phyloP scores from a whole-genome alignment of 1,284 basidiomycete genomes.

The Pterulicium gracile region DNA sequence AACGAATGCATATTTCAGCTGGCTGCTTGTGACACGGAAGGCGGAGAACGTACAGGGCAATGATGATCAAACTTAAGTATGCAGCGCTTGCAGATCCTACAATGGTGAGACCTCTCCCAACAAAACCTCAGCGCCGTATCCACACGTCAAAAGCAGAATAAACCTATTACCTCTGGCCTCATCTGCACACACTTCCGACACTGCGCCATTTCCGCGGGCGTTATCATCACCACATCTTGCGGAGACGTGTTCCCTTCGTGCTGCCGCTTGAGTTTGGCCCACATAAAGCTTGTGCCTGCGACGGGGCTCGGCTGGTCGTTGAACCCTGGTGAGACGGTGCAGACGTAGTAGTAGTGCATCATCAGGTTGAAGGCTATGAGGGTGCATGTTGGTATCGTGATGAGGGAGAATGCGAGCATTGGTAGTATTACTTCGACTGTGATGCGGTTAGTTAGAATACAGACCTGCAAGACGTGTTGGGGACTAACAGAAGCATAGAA shows the following conservation, averaged over 20 bases:
- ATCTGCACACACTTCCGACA: conserved; percentile 62
- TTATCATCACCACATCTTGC: conserved; percentile 26
- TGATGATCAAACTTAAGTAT: conserved; percentile 94
- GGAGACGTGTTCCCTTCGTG: conserved; percentile 14
- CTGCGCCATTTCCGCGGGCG: conserved; percentile 39
- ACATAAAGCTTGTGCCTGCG: conserved; percentile 32
- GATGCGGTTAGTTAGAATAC: conserved; percentile 4
- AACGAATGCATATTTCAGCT: too few species aligned
- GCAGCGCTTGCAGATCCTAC: conserved; percentile 86
- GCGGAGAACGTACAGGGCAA: conserved; percentile 64
- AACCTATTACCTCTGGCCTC: conserved; percentile 70
- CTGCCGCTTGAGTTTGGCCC: conserved; percentile 36
- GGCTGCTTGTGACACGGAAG: too few species aligned
- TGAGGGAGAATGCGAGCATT: conserved; percentile 35
- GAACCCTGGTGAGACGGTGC: conserved; percentile 69
- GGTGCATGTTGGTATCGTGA: conserved; percentile 56
- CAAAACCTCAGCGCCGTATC: conserved; percentile 9
- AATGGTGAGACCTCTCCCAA: conserved; percentile 86
- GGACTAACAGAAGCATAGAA: conserved; percentile 73
- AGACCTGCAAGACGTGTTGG: conserved; percentile 1
- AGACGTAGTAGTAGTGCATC: conserved; percentile 78
- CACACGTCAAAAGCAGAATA: neutral
- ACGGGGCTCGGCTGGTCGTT: conserved; percentile 38
- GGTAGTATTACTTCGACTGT: conserved; percentile 70
- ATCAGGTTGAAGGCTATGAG: conserved; percentile 73